Evolutionary conservation across 768 basidiomycete species (phyloP).

Genomic region (Sarcodon sp.): DNA sequence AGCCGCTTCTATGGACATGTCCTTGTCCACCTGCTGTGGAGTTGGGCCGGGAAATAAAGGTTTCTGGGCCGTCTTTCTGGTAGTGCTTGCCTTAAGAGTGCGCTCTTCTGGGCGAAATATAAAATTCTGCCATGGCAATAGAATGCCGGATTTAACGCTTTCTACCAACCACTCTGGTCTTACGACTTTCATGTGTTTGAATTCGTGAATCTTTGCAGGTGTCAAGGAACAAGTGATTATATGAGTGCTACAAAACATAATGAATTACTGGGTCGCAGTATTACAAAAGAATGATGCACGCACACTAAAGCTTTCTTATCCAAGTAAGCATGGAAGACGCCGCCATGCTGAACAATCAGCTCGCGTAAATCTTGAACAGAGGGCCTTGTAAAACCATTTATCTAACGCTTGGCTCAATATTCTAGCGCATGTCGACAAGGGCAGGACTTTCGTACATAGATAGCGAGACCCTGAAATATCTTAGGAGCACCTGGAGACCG

Average conservation of each 20-base stretch:
- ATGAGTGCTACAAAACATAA: conserved; percentile 48
- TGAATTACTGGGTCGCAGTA: neutral
- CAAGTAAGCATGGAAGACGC: conserved; percentile 73
- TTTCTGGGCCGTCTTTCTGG: conserved; percentile 25
- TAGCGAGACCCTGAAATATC: conserved; percentile 63
- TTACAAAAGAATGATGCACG: conserved; percentile 15
- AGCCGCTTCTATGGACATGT: neutral
- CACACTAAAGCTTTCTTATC: conserved; percentile 67
- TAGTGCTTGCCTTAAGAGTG: conserved; percentile 33
- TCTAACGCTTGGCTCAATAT: conserved; percentile 26
- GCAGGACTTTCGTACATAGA: conserved; percentile 54
- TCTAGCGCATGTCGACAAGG: neutral
- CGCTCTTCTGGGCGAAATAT: conserved; percentile 39
- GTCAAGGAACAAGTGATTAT: conserved; percentile 88
- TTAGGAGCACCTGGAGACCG: conserved; percentile 18
- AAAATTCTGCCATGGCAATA: conserved; percentile 77
- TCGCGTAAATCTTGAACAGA: conserved; percentile 76
- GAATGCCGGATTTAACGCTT: conserved; percentile 48
- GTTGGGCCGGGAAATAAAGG: conserved; percentile 16
- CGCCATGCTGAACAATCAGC: conserved; percentile 75
- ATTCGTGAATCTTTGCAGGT: conserved; percentile 79
- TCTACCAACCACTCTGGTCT: conserved; percentile 81
- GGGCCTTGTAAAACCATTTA: conserved; percentile 84
- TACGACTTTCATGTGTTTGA: conserved; percentile 83
- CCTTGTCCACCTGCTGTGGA: conserved; percentile 4